A percentile compares a stretch with the other conserved stretches of the same genome.
phyloP scores from a whole-genome alignment of 2,329 filamentous ascomycete genomes.

The Exophiala sp. region DNA sequence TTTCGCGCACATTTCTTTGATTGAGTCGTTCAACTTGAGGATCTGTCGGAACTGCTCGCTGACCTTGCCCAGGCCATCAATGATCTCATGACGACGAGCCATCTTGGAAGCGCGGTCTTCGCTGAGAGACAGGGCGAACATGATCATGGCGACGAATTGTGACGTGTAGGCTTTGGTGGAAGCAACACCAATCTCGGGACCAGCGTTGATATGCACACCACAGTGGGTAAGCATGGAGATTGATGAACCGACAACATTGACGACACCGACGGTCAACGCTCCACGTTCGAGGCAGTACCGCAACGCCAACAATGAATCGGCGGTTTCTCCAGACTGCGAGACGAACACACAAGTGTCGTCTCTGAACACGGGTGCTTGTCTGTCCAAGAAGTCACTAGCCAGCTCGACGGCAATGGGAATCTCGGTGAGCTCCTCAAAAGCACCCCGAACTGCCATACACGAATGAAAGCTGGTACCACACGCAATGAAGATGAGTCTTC shows the following conservation, averaged over 20 bases:
- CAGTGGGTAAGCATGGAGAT: constrained; percentile 99
- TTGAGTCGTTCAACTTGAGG: constrained; percentile 82
- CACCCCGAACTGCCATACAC: constrained; percentile 97
- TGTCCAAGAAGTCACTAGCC: constrained; percentile 96
- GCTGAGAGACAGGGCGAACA: constrained; percentile 94
- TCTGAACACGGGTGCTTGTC: constrained; percentile 95
- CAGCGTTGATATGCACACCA: constrained; percentile 99
- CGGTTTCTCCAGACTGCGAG: constrained; percentile 97
- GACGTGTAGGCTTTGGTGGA: constrained; percentile 99
- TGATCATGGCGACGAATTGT: constrained; percentile 99
- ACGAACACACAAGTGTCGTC: constrained; percentile 99
- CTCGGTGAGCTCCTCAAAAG: constrained; percentile 96
- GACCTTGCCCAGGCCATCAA: constrained; percentile 83
- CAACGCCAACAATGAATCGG: constrained; percentile 93
- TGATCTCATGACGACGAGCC: constrained; percentile 88
- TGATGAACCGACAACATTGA: constrained; percentile 97
- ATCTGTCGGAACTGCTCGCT: constrained; percentile 91
- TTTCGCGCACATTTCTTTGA: constrained; percentile 90
- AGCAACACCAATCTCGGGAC: constrained; percentile 96
- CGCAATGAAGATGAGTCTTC: constrained; percentile 97
- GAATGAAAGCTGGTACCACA: constrained; percentile 98
- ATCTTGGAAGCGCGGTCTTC: constrained; percentile 96
- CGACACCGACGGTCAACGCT: constrained; percentile 93
- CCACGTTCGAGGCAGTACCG: constrained; percentile 98
- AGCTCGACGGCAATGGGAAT: constrained; percentile 97